phyloP scores from a whole-genome alignment of 345 rosid genomes.

The Salix dunnii region DNA sequence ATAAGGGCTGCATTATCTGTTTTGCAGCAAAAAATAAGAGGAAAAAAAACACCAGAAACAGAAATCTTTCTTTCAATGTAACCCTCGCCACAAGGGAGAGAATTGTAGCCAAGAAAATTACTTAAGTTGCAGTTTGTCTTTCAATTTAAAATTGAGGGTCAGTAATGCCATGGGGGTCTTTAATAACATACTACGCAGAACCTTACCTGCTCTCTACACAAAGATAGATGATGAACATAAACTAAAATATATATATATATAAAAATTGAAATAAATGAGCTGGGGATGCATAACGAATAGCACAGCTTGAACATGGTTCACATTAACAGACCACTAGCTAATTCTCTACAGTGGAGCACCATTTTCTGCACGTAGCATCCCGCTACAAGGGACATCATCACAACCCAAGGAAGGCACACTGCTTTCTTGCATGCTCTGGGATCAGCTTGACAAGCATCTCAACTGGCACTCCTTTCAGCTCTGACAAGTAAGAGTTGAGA shows the following conservation, averaged over 20 bases:
- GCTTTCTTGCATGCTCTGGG: conserved; percentile 86
- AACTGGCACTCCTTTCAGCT: conserved; percentile 67
- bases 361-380: conserved; percentile 36
- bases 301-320: conserved; percentile 7
- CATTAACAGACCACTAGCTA: conserved; percentile 17
- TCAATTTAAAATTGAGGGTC: background rate
- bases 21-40: background rate
- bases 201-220: conserved; percentile 6
- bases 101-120: background rate
- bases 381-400: conserved; percentile 26
- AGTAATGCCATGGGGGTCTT: background rate
- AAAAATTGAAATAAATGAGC: background rate
- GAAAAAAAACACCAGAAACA: background rate
- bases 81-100: background rate
- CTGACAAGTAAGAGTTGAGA: conserved; percentile 31
- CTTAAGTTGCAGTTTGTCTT: background rate
- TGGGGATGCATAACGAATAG: conserved; percentile 1
- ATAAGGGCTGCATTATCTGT: background rate
- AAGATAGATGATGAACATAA: background rate
- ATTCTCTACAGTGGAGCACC: conserved; percentile 18
- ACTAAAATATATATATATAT: background rate
- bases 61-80: background rate
- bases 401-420: conserved; percentile 65
- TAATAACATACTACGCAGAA: background rate
- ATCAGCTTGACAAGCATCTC: conserved; percentile 72